Evolutionary conservation across 176 grass and related monocot genomes (phyloP).

Genomic region (Cocos nucifera): DNA sequence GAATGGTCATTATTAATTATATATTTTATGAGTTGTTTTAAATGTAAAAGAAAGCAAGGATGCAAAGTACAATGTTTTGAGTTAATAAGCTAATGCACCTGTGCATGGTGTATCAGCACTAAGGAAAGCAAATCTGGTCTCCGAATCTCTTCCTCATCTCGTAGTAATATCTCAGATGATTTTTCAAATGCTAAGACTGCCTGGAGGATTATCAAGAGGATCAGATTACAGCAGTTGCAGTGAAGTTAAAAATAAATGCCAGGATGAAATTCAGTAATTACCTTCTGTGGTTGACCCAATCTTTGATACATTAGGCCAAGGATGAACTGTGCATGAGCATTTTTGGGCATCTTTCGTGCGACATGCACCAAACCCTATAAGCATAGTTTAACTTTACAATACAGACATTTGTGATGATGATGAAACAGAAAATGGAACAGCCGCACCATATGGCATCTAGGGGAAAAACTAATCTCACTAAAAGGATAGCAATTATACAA

Average conservation of each 20-base stretch:
- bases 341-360: constrained; percentile 79
- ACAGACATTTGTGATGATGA: neutral
- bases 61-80: too few species aligned
- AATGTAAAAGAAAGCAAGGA: too few species aligned
- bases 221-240: constrained; percentile 21
- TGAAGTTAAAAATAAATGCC: constrained; percentile 4
- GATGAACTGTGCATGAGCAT: constrained; percentile 94
- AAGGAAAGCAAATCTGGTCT: constrained; percentile 83
- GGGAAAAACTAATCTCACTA: too few species aligned
- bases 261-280: constrained; percentile 21
- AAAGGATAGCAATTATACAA: too few species aligned
- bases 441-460: too few species aligned
- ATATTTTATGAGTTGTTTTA: too few species aligned
- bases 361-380: constrained; percentile 84
- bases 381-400: constrained; percentile 14
- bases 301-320: constrained; percentile 98
- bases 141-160: constrained; percentile 79
- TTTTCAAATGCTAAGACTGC: constrained; percentile 80
- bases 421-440: too few species aligned
- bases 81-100: constrained; percentile 38
- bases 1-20: neutral
- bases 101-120: constrained; percentile 90
- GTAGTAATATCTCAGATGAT: constrained; percentile 83
- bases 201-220: constrained; percentile 34
- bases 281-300: constrained; percentile 97